Base-by-base conservation (phyloP, 139 green algal species). In the Closterium sp. region DNA sequence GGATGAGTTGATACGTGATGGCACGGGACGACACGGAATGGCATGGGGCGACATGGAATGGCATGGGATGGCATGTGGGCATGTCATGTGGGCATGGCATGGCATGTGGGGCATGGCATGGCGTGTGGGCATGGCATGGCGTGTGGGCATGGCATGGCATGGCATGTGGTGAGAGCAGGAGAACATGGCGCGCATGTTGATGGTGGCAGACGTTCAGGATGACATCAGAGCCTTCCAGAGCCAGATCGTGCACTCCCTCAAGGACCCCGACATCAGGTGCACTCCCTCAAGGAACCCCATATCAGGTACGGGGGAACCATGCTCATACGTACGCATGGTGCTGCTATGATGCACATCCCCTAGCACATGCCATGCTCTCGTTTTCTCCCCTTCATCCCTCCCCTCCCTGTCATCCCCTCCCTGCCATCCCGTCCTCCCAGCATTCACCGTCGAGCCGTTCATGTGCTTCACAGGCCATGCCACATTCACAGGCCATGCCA, bases 241-340 rank as follows among this genome's bases (percentile, higher is more conserved):
- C 34, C 89, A 95, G 86, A 93, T 96, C 62, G 34, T 96, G 27
- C 19, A 22, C 31, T 88, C 86, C 19, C 79, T 98, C 85, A 95
- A 96, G 90, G 98, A 99, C 94, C 85, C 88, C 62, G 28, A 50
- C 13, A 50, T 50, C 38, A 50, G 38, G 38, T 50, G 38, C 38
- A 50, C 38, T 50, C 38, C 38, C 38, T 50, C 38, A 50, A 50
- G 38, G 38, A 50, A 7, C 38, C 38, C 38, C 7, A 50, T 50
- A 50, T 50, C 38, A 50, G 38, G 38, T 50, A 50, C 38, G 38
- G 38, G 38, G 38, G 38, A 50, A 50, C 38, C 38, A 50, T 50
- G 38, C 38, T 50, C 38, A 50, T 50, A 50, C 4, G 38, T 50
- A 9, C 4, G 38, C 38, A 50, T 50, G 38, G 38, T 50, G 38